These are phyloP conservation scores for Alternaria atra DNA, from an alignment of 2,329 filamentous ascomycete genomes.

Conservation along the genomic window DNA sequence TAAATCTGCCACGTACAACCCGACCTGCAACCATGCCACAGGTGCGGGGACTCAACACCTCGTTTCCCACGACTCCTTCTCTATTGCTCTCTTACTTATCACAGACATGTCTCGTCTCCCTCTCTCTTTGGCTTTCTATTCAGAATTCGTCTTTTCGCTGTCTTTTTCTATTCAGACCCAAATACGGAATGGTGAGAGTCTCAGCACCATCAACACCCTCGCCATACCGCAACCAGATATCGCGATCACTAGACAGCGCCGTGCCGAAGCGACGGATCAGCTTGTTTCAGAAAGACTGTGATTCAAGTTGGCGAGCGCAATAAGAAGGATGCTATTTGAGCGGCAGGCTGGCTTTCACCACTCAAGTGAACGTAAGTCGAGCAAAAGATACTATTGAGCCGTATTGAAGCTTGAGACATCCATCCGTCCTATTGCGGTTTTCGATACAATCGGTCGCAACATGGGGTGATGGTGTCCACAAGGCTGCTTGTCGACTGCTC, in stretches of 20 bases:
- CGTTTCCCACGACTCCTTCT: neutral
- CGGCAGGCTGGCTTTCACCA: constrained; percentile 24
- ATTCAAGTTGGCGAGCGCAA: constrained; percentile 6
- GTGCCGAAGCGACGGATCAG: constrained; percentile 14
- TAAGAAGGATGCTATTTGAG: neutral
- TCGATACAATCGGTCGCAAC: neutral
- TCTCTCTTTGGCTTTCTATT: constrained; percentile 31
- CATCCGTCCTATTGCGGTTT: constrained; percentile 13
- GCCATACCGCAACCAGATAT: constrained; percentile 8
- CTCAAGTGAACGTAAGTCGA: constrained; percentile 15
- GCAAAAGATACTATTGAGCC: constrained; percentile 31
- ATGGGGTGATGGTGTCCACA: neutral
- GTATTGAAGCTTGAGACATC: constrained; percentile 35
- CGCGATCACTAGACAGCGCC: neutral
- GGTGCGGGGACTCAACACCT: neutral
- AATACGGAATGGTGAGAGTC: constrained; percentile 33
- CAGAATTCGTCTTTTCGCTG: constrained; percentile 15
- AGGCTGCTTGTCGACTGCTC: neutral
- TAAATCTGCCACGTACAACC: constrained; percentile 7
- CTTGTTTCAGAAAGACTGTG: constrained; percentile 11
- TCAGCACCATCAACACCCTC: constrained; percentile 24
- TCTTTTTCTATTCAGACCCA: constrained; percentile 46
- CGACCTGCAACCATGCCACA: constrained; percentile 5
- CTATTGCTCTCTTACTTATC: neutral
- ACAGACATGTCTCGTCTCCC: constrained; percentile 23